Conservation (phyloP, 108 stramenopile species). For the Pseudonitzschia multiseries region DNA sequence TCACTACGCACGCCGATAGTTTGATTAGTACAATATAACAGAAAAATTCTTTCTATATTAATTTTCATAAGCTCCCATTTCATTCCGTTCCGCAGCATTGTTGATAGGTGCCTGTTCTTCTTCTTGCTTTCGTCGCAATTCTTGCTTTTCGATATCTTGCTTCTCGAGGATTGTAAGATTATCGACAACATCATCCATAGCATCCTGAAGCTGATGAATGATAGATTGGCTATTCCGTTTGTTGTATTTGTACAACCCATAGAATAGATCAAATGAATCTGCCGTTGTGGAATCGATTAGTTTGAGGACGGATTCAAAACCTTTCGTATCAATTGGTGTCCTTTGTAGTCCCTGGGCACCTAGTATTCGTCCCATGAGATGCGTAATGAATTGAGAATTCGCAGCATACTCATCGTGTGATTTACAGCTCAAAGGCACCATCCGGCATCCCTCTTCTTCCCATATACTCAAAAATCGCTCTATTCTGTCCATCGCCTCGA, state of each 20-base stretch:
- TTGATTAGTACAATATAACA: no score
- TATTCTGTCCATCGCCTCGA: conserved; percentile 77
- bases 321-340: conserved; percentile 95
- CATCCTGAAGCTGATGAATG: conserved; percentile 50
- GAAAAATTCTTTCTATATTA: neutral
- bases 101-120: conserved; percentile 1
- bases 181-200: conserved; percentile 70
- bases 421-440: conserved; percentile 96
- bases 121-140: neutral
- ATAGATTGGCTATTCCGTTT: conserved; percentile 58
- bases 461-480: conserved; percentile 95
- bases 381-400: conserved; percentile 98
- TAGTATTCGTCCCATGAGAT: conserved; percentile 96
- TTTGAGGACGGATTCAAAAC: conserved; percentile 92
- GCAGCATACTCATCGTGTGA: conserved; percentile 96
- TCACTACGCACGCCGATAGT: no score
- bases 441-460: conserved; percentile 97
- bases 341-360: conserved; percentile 79
- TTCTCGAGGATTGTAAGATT: conserved; percentile 52
- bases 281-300: conserved; percentile 92
- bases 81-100: neutral
- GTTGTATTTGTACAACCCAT: conserved; percentile 96
- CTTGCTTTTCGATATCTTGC: conserved; percentile 40
- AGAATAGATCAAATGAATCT: conserved; percentile 98
- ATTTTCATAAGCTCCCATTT: conserved; percentile 12